Evolutionary conservation across 352 stramenopile species (phyloP), one percentile per base, ranked within the genome.

Genomic region (Globisporangium acanthophoron): DNA sequence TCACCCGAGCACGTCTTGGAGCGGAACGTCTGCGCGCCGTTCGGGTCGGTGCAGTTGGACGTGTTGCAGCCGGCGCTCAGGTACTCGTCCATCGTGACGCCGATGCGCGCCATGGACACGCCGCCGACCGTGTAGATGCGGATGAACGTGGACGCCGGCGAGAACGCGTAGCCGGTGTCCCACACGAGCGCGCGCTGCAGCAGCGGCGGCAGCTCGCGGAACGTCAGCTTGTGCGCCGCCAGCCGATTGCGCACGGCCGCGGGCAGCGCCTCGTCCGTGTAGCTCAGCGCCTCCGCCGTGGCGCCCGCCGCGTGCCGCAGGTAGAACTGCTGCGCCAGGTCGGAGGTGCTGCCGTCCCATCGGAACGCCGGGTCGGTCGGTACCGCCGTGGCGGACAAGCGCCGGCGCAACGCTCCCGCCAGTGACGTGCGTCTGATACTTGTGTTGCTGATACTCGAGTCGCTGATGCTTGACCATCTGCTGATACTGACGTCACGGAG

Each of bases 121-220:
- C 65, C 65, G 33, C 39, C 31, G 4, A 68, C 53, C 1, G 66
- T 68, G 44, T 73, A 63, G 11, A 80, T 59, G 24, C 51, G 53
- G 29, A 61, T 59, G 31, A 71, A 69, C 21, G 51, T 58, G 12
- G 18, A 29, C 16, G 58, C 55, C 21, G 48, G 29, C 27, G 27
- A 55, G 21, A 68, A 39, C 24, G 62, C 62, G 44, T 68, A 82
- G 1, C 73, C 73, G 11, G 68, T 66, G 60, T 79, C 68, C 73
- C 73, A 79, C 6, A 79, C 35, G 4, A 79, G 41, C 18, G 73
- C 65, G 12, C 63, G 67, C 55, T 79, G 73, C 11, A 78, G 61
- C 27, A 73, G 58, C 20, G 49, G 37, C 20, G 58, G 59, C n/a
- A 70, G 50, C 31, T 52, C 33, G 9, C 31, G n/a, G 58, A 64